These are phyloP conservation scores for Platanthera zijinensis DNA, from an alignment of 106 monocot species.

Conservation along the genomic window DNA sequence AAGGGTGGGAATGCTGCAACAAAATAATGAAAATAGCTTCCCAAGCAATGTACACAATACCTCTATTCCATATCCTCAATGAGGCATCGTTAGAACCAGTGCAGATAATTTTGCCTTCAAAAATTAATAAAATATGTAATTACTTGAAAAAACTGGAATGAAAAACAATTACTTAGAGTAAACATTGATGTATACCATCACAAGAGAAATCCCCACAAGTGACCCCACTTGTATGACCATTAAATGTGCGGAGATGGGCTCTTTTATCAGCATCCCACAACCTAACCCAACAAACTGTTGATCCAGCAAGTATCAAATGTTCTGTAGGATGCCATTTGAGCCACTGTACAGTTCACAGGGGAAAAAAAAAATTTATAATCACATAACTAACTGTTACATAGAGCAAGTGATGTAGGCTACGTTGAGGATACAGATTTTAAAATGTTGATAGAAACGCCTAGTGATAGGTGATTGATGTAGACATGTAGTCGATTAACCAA, in stretches of 20 bases:
- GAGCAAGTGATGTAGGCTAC: neutral
- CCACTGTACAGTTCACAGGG: slow-evolving; percentile 41
- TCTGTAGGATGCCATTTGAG: slow-evolving; percentile 94
- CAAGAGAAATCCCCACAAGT: slow-evolving; percentile 97
- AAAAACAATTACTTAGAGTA: neutral
- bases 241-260: slow-evolving; percentile 51
- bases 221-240: slow-evolving; percentile 72
- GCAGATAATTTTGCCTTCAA: slow-evolving; percentile 81
- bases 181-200: slow-evolving; percentile 53
- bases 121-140: neutral
- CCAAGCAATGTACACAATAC: slow-evolving; percentile 19
- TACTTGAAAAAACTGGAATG: neutral
- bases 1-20: too few relatives aligned
- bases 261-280: slow-evolving; percentile 93
- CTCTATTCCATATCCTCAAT: slow-evolving; percentile 84
- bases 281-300: slow-evolving; percentile 67
- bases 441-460: too few relatives aligned
- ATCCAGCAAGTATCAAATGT: slow-evolving; percentile 68
- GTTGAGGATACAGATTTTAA: too few relatives aligned
- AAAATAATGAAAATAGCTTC: too few relatives aligned
- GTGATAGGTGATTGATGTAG: too few relatives aligned
- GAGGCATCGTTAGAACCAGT: slow-evolving; percentile 93
- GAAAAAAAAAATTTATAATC: neutral
- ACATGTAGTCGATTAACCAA: too few relatives aligned
- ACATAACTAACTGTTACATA: neutral